Base-by-base conservation (phyloP, 768 basidiomycete genomes). In the Leccinum sublutescens region DNA sequence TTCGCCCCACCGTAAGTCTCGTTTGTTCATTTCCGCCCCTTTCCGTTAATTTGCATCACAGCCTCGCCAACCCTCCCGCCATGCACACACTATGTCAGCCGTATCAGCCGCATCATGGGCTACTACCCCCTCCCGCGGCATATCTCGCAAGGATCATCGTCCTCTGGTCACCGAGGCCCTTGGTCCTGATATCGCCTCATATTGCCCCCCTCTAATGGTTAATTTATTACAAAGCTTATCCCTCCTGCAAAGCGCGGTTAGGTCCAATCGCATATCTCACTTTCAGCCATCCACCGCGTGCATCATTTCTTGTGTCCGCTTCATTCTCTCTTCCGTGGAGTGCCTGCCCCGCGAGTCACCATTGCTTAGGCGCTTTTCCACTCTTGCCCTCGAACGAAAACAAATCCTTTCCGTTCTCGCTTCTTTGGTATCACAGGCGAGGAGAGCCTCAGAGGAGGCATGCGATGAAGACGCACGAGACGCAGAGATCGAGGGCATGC, bases 281-380 rank as follows among this genome's bases (percentile, higher is more conserved):
- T 95, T 93, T 66, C 93, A 95, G 68, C 95, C 96, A 6, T 89
- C 94, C 3, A 93, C 95, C 0, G 95, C 95, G 14, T 95, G 88
- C 73, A 89, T 98, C 60, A 95, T 99, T 64, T 94, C 93, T 12
- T 93, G 91, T 55, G 93, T 98, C 50, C 89, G 95, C 33, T 85
- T 88, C 29, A 88, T 96, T 17, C 82, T 99, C 48, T 84, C 87
- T 29, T 83, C 88, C 11, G 87, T 93, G 15, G 90, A 90, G 58
- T 95, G 93, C 56, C 80, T 97, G 23, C 85, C 87, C 43, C 87
- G 92, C 49, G 93, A 96, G 62, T 88, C 93, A 1, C 80, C 82
- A 0, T 75, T 90, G 21, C 80, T 99, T 19, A 83, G 81, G 62
- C 79, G 77, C 50, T 86, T 85, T 65, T 83, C 89, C 0, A 60